Evolutionary conservation across 805 yeast genomes (phyloP).

Genomic region (Lipomyces sp.): DNA sequence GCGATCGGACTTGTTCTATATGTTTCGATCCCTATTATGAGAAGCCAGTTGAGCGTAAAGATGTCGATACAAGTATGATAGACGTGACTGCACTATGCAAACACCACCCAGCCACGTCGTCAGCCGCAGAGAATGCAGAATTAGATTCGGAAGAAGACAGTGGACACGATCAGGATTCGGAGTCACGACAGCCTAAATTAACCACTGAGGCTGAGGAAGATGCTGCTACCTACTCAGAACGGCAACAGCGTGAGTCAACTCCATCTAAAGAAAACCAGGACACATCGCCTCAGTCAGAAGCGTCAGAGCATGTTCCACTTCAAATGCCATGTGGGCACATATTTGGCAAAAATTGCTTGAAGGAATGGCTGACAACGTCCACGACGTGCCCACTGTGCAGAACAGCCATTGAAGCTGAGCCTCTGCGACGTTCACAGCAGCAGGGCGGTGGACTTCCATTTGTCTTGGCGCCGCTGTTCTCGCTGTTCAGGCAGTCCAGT

Average conservation of each 20-base stretch:
- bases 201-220: slow-evolving; percentile 9
- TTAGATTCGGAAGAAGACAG: background rate
- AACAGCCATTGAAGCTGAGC: slow-evolving; percentile 51
- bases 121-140: background rate
- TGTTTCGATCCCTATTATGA: slow-evolving; percentile 50
- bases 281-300: slow-evolving; percentile 14
- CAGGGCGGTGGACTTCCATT: slow-evolving; percentile 22
- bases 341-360: slow-evolving; percentile 84
- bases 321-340: slow-evolving; percentile 83
- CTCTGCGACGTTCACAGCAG: slow-evolving; percentile 14
- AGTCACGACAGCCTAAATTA: background rate
- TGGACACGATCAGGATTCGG: background rate
- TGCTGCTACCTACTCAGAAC: background rate
- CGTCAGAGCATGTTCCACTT: slow-evolving; percentile 63
- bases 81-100: background rate
- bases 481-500: slow-evolving; percentile 12
- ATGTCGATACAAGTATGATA: background rate
- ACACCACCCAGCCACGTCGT: background rate
- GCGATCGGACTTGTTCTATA: slow-evolving; percentile 50
- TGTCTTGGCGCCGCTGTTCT: slow-evolving; percentile 25
- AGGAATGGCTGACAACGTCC: slow-evolving; percentile 78
- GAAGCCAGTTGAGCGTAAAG: background rate
- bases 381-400: slow-evolving; percentile 89
- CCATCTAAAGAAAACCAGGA: background rate
- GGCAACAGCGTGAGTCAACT: background rate